Conservation (phyloP, 768 basidiomycete species). For the Amanita pallidorosea region DNA sequence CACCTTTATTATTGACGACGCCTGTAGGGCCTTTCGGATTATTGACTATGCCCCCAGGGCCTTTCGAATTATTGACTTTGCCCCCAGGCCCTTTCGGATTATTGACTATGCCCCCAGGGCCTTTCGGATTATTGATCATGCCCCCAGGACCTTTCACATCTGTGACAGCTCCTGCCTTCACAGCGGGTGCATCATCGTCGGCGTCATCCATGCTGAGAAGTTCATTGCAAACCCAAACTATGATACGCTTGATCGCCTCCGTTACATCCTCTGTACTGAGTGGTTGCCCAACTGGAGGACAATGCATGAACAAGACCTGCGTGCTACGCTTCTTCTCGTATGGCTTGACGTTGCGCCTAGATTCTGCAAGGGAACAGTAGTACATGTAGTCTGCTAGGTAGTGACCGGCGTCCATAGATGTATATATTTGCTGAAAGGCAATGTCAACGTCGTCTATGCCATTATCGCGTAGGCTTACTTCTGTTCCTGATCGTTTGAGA, state of each 20-base stretch:
- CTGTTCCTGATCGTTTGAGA: conserved; percentile 38
- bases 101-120: conserved; percentile 1
- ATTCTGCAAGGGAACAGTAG: conserved; percentile 67
- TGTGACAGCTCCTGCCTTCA: conserved; percentile 3
- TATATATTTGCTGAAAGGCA: conserved; percentile 45
- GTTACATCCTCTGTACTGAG: conserved; percentile 57
- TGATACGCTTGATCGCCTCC: conserved; percentile 48
- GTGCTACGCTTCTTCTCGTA: conserved; percentile 31
- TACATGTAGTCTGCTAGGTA: conserved; percentile 72
- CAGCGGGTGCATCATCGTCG: conserved; percentile 12
- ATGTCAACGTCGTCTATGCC: conserved; percentile 1
- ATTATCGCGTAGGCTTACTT: conserved; percentile 22
- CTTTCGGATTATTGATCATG: conserved; percentile 5
- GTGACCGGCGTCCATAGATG: conserved; percentile 68
- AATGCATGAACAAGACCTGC: conserved; percentile 61
- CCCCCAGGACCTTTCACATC: conserved; percentile 1
- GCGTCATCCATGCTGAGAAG: conserved; percentile 23
- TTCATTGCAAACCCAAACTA: conserved; percentile 48
- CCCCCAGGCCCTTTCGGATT: neutral
- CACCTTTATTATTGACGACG: neutral
- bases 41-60: neutral
- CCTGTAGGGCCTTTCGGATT: too few relatives aligned
- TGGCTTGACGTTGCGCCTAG: conserved; percentile 36
- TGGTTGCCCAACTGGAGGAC: conserved; percentile 57
- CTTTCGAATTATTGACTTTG: neutral